Base-by-base conservation (phyloP, 1,284 basidiomycete genomes). In the Tilletia setariae region DNA sequence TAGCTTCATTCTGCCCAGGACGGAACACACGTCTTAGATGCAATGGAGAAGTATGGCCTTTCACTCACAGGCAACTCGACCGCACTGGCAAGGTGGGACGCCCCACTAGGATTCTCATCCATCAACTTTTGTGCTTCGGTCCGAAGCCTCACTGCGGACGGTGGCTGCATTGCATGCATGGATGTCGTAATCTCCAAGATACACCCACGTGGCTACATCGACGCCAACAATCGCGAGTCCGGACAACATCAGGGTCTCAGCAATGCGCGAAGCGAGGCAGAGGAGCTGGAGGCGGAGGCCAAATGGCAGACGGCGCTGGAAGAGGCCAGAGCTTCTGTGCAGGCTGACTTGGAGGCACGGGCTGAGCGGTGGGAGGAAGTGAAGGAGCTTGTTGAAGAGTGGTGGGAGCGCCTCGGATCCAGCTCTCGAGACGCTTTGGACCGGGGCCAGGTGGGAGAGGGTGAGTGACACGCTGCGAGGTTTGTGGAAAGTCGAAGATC, bases 81-180 rank as follows among this genome's bases (percentile, higher is more conserved):
- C 0, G 90, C 91, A 73, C 85, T 95, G 44, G 91, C 90, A 1
- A 87, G 87, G 0, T 98, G 95, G 95, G 88, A 97, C 78, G 86
- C 90, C 1, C 90, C 89, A 71, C 86, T 98, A 0, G 95, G 95
- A 2, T 91, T 92, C 75, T 86, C 87, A 67, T 40, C 65, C 32
- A 83, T 84, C 1, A 87, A 87, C 0, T 91, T 88, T 76, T 85
- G 93, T 32, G 88, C 92, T 0, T 90, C 90, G 0, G 83, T 98
- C 69, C 87, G 89, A 65, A 92, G 90, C 74, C 84, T 98, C 62
- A 89, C 89, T 0, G 82, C 88, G 0, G 92, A 95, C 73, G 95
- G 95, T 0, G 96, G 95, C 0, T 69, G 86, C 2, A 87, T 96
- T 0, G 85, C 90, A 2, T 85, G 89, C 9, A 86, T 95, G 86